Base-by-base conservation (phyloP, 495 filamentous ascomycete genomes). In the Pseudotulostoma volvatum region DNA sequence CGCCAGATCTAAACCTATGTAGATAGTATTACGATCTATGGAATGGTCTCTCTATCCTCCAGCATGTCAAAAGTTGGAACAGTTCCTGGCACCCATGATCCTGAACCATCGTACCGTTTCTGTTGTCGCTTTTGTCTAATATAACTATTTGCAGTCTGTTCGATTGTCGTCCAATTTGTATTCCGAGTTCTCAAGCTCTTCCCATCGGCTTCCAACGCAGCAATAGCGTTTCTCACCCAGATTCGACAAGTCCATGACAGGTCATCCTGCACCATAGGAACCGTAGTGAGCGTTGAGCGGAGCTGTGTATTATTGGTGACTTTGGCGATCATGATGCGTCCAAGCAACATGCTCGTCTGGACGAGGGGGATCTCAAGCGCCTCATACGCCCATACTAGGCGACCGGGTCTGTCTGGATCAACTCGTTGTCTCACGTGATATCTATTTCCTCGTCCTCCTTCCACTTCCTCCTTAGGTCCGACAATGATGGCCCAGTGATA, bases 321-420 rank as follows among this genome's bases (percentile, higher is more conserved):
- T 43, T 70, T 68, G 15, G 53, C 64, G 19, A 68, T 48, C 43
- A 66, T 40, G 31, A 68, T 36, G 4, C 66, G 59, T 30, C 60
- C 61, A 42, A 70, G 61, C 9, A 68, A 38, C 52, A 53, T 54
- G 13, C 42, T 45, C 2, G 54, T 55, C 1, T 49, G 30, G 16
- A 14, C 17, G 18, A 60, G 45, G 3, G 42, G 14, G 42, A 53
- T 45, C 7, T 41, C 33, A 14, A 16, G 21, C 45, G 59, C 51
- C 34, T 56, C 50, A 38, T 54, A 65, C 5, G 39, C 9, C 64
- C 59, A 65, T 40, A 45, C 40, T 2, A 36, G 40, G 23, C 36
- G 31, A 30, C 40, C 35, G 33, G 18, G 39, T 37, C 15, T n/a
- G 13, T 33, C 33, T 9, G 17, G 19, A n/a, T n/a, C n/a, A n/a